These are phyloP conservation scores for Dactylellina cionopaga DNA, from an alignment of 2,329 filamentous ascomycete genomes.

Conservation along the genomic window DNA sequence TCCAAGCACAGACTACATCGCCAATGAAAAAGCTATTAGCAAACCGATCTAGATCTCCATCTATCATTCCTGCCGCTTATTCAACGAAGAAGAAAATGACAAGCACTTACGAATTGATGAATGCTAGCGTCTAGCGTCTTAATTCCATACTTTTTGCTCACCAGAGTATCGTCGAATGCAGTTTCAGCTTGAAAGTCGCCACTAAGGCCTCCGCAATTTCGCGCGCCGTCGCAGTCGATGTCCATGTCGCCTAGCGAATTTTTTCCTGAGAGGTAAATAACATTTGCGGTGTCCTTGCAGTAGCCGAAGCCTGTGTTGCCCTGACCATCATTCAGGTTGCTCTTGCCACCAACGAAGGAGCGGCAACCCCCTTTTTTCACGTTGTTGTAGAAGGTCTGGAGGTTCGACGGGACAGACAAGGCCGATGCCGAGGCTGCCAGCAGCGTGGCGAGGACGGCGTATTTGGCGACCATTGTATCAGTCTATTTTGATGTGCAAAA, in stretches of 20 bases:
- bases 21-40: too few relatives aligned
- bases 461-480: slow-evolving; percentile 15
- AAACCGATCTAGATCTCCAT: too few relatives aligned
- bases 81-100: not conserved
- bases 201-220: slow-evolving; percentile 63
- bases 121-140: slow-evolving; percentile 65
- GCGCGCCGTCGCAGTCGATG: slow-evolving; percentile 68
- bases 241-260: slow-evolving; percentile 67
- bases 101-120: slow-evolving; percentile 64
- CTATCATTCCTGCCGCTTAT: too few relatives aligned
- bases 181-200: slow-evolving; percentile 64
- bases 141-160: slow-evolving; percentile 60
- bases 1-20: slow-evolving; percentile 26
- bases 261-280: slow-evolving; percentile 65
- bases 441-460: not conserved
- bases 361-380: slow-evolving; percentile 35
- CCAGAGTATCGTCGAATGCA: slow-evolving; percentile 63
- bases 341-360: slow-evolving; percentile 15
- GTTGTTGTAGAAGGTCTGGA: slow-evolving; percentile 36
- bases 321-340: slow-evolving; percentile 48
- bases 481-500: too few relatives aligned
- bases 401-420: slow-evolving; percentile 21
- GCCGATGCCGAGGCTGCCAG: slow-evolving; percentile 4
- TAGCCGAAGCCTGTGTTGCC: slow-evolving; percentile 60
- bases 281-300: slow-evolving; percentile 64